Evolutionary conservation across 441 rosid species (phyloP), one percentile per base, ranked within the genome.

Genomic region (Flueggea neowawraea): DNA sequence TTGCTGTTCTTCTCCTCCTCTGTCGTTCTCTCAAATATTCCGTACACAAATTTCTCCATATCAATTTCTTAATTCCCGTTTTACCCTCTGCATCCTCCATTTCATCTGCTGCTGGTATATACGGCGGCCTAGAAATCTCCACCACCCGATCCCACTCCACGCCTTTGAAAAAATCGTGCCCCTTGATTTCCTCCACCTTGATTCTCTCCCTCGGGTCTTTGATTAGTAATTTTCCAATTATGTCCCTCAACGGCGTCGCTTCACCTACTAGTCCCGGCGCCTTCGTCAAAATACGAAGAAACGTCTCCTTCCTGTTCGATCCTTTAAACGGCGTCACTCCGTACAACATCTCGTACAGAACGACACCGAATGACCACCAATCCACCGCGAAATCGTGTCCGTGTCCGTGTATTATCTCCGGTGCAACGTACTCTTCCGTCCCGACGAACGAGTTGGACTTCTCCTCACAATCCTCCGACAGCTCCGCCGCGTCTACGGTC

Each of bases 391-490:
- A 88, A 45, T 86, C 91, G 72, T 90, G 97, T 52, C 97, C 95
- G 10, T 73, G 16, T 15, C 90, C 97, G 49, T 65, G 67, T 54
- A 91, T 79, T 63, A 91, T 66, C 69, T 91, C 97, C 57, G 95
- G 97, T 16, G 97, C 86, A 15, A 91, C 95, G 81, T 91, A 91
- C 71, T 88, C 95, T 60, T 91, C 97, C 28, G 97, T 91, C 49
- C 95, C 97, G 6, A 91, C 95, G 73, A 91, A 91, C 13, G 97
- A 91, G 75, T 91, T 91, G 2, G 91, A 86, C 61, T 82, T 88
- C 58, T 68, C 82, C 2, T 3, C 49, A 12, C 78, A 28, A 14
- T 52, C 68, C 16, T 68, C 31, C 17, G 17, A 59, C 10, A 50
- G 39, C 12, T 65, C 69, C 59, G 17, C 54, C 31, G 49, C 17